phyloP scores from a whole-genome alignment of 768 basidiomycete species.

The Lentinula boryana region DNA sequence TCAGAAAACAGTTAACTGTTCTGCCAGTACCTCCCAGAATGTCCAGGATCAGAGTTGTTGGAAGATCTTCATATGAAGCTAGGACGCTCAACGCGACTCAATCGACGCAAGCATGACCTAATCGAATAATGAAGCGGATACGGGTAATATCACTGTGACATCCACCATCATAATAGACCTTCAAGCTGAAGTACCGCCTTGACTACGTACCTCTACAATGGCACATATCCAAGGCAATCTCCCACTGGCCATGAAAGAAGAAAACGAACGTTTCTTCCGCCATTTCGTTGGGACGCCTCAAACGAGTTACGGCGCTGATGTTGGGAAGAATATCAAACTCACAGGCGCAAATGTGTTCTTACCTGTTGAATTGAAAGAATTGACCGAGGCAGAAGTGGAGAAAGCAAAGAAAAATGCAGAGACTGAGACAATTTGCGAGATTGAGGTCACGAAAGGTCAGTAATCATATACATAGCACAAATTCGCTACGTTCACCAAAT shows the following conservation, averaged over 20 bases:
- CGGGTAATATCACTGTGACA: too few relatives aligned
- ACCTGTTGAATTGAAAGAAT: background rate
- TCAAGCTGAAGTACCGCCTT: background rate
- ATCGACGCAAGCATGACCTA: too few relatives aligned
- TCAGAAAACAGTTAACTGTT: too few relatives aligned
- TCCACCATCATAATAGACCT: too few relatives aligned
- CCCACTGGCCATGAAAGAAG: background rate
- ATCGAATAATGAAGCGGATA: too few relatives aligned
- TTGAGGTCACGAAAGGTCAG: background rate
- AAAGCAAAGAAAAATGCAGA: background rate
- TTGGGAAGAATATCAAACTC: background rate
- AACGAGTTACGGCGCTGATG: background rate
- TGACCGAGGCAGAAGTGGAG: background rate
- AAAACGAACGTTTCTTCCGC: constrained; percentile 1
- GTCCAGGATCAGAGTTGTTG: too few relatives aligned
- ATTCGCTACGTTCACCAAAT: background rate
- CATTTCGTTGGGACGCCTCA: constrained; percentile 1
- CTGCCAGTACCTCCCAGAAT: too few relatives aligned
- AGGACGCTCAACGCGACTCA: too few relatives aligned
- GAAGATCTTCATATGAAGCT: too few relatives aligned
- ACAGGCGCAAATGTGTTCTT: background rate
- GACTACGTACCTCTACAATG: background rate
- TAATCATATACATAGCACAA: too few relatives aligned
- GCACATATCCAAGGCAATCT: constrained; percentile 1
- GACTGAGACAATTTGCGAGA: background rate